These are phyloP conservation scores for Lecanoromycetidae sp. DNA, from an alignment of 2,329 filamentous ascomycete genomes.

Conservation along the genomic window DNA sequence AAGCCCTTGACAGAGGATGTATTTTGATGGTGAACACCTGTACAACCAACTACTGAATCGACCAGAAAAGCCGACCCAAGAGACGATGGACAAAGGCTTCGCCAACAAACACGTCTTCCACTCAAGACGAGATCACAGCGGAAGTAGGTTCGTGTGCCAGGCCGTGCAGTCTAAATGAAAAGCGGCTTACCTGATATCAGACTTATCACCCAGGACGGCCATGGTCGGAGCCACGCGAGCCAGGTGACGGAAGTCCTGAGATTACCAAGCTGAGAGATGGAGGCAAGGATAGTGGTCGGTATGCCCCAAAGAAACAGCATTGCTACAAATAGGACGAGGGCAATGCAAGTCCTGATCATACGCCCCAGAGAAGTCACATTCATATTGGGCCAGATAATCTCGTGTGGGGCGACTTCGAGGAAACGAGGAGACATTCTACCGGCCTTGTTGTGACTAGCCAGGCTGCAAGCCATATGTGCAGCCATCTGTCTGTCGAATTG, in stretches of 20 bases:
- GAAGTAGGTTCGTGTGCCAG: not conserved
- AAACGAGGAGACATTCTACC: conserved; percentile 85
- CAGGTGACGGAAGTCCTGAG: conserved; percentile 17
- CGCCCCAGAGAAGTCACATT: conserved; percentile 87
- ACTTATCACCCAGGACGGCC: conserved; percentile 16
- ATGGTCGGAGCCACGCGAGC: conserved; percentile 17
- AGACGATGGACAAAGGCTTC: not conserved
- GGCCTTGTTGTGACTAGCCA: conserved; percentile 78
- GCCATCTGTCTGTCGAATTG: conserved; percentile 97
- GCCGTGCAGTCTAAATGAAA: not conserved
- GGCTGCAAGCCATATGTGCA: conserved; percentile 95
- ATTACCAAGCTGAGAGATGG: conserved; percentile 19
- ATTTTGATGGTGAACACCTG: not conserved
- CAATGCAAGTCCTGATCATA: conserved; percentile 41
- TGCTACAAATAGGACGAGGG: conserved; percentile 18
- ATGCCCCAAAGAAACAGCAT: conserved; percentile 21
- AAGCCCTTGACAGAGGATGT: not conserved
- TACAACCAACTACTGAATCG: not conserved
- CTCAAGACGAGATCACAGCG: not conserved
- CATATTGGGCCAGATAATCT: conserved; percentile 96
- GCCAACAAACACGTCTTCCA: not conserved
- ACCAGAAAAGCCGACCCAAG: not conserved
- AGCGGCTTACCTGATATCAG: conserved; percentile 16
- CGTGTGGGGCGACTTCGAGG: conserved; percentile 81
- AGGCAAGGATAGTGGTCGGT: conserved; percentile 20